Conservation (phyloP, 345 rosid species). For the Iberis pinnata region DNA sequence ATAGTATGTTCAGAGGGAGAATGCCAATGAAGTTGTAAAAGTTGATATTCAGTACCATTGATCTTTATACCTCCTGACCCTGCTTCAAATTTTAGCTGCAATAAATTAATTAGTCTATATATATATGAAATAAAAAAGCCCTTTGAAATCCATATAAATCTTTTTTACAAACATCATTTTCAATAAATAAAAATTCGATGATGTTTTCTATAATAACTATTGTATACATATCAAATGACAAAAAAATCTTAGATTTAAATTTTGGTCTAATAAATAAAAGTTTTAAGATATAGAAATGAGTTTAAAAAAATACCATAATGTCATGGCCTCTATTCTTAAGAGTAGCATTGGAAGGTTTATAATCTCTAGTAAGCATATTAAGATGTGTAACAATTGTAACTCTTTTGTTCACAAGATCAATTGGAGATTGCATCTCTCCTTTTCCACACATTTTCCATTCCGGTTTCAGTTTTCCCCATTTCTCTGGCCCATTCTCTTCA, state of each 20-base stretch:
- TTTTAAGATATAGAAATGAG: too few relatives aligned
- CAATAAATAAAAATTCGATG: too few relatives aligned
- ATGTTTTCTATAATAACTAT: too few relatives aligned
- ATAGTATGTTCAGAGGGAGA: constrained; percentile 76
- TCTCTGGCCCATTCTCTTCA: constrained; percentile 46
- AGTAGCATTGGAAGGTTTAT: constrained; percentile 49
- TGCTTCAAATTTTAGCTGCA: constrained; percentile 36
- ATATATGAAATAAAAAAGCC: too few relatives aligned
- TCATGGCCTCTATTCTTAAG: constrained; percentile 85
- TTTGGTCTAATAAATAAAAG: too few relatives aligned
- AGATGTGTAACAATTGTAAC: constrained; percentile 50
- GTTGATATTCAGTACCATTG: constrained; percentile 41
- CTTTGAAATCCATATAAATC: too few relatives aligned
- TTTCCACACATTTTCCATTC: constrained; percentile 58
- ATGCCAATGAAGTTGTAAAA: constrained; percentile 76
- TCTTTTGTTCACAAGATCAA: constrained; percentile 51
- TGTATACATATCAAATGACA: too few relatives aligned
- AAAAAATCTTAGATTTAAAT: too few relatives aligned
- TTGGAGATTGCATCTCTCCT: constrained; percentile 84
- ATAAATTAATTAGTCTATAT: too few relatives aligned
- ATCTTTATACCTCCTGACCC: constrained; percentile 46
- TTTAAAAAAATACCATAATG: constrained; percentile 48
- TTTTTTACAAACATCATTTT: too few relatives aligned
- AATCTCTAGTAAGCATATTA: constrained; percentile 49
- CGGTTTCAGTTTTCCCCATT: constrained; percentile 61